Percentiles rank a stretch among this genome's conserved stretches.
These are phyloP conservation scores for Adansonia grandidieri DNA, from an alignment of 441 rosid species.

Conservation along the genomic window DNA sequence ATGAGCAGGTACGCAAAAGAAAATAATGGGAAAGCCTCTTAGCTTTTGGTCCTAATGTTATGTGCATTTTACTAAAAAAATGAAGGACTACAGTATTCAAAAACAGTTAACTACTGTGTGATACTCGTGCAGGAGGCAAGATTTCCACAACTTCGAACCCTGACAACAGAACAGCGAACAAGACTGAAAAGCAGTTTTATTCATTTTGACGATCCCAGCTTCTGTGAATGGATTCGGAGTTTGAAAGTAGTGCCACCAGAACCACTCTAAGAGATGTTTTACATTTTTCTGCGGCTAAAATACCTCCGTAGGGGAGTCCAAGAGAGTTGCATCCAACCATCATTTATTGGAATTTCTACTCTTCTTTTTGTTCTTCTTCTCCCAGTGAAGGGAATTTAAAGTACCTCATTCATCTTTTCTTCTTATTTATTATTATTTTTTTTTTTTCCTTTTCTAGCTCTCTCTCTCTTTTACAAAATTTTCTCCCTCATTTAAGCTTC, in stretches of 20 bases:
- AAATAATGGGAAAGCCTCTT: background rate
- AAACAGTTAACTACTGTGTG: background rate
- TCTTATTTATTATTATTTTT: background rate
- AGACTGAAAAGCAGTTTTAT: conserved; percentile 83
- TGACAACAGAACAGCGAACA: conserved; percentile 66
- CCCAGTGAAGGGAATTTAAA: conserved; percentile 20
- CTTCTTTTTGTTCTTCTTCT: background rate
- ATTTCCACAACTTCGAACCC: conserved; percentile 76
- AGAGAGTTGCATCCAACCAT: conserved; percentile 21
- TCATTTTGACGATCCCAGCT: conserved; percentile 88
- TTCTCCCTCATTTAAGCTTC: background rate
- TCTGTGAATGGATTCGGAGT: conserved; percentile 87
- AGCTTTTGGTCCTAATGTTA: background rate
- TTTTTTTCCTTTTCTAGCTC: too few relatives aligned
- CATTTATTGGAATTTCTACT: conserved; percentile 6
- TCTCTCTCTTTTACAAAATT: background rate
- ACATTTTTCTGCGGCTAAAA: conserved; percentile 15
- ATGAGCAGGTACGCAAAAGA: conserved; percentile 71
- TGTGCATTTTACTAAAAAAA: conserved; percentile 6
- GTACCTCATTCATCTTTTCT: conserved; percentile 9
- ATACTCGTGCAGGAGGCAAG: conserved; percentile 74
- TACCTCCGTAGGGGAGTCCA: conserved; percentile 24
- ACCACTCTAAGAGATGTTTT: conserved; percentile 48
- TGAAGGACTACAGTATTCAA: background rate
- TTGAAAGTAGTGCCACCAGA: conserved; percentile 87